Evolutionary conservation across 2,329 filamentous ascomycete species (phyloP), one percentile per base, ranked within the genome.

Genomic region (Colletotrichum costaricense): DNA sequence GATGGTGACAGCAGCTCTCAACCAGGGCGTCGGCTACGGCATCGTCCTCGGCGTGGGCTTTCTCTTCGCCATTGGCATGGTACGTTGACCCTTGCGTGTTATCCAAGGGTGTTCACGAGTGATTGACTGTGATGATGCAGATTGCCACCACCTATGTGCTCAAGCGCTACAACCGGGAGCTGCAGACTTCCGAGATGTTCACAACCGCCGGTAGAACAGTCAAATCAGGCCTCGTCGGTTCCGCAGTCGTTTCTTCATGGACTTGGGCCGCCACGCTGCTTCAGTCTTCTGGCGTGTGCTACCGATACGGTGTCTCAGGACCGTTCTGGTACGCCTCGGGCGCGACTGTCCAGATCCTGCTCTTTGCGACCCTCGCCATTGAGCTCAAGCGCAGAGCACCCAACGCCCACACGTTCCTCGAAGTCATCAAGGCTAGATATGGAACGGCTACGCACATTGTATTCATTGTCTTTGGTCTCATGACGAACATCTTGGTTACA

Each of bases 111-210:
- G 5, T 52, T 46, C 55, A 49, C 8, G 12, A 42, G 56, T n/a
- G 42, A 49, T 49, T 49, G 42, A 49, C 62, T 71, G 38, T 71
- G 0, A 6, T 19, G 7, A 9, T 2, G 5, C 33, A 74, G 83
- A 93, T 93, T 78, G 83, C 90, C 66, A 92, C 92, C n/a, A 94
- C 92, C 2, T 92, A 92, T 82, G 87, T 93, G 33, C 84, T 94
- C 71, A 93, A 92, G 79, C 86, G 91, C 79, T 90, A 83, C 77
- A 84, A 84, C 77, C 81, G 82, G 63, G 95, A 97, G 81, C 86
- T 95, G 3, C 95, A 97, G 81, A 98, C 95, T 0, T 94, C 92
- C 1, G 94, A 96, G 82, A 95, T 94, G 88, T 96, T 96, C 86
- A 94, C 89, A 73, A 95, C 94, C 0, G 94, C 94, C 66, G 93